These are phyloP conservation scores for Silene conica DNA, from an alignment of 148 eudicot species.

Conservation along the genomic window DNA sequence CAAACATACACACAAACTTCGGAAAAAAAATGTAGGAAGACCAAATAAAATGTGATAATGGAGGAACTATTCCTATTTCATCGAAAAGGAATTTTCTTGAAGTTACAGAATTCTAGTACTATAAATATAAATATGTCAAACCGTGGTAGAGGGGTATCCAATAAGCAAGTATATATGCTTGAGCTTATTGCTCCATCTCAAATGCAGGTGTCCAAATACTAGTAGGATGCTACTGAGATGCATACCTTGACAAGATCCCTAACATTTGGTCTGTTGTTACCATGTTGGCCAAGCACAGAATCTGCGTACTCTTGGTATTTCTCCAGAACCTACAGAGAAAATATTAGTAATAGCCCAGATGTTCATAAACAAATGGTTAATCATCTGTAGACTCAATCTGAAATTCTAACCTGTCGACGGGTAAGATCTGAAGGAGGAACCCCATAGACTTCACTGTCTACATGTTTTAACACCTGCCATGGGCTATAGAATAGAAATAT, in stretches of 20 bases:
- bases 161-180: not conserved
- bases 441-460: conserved; percentile 79
- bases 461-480: conserved; percentile 68
- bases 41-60: too few species aligned
- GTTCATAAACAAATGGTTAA: not conserved
- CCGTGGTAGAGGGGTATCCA: too few species aligned
- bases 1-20: too few species aligned
- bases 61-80: too few species aligned
- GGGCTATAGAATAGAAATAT: conserved; percentile 44
- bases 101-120: too few species aligned
- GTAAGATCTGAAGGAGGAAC: conserved; percentile 61
- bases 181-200: conserved; percentile 6
- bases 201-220: conserved; percentile 1
- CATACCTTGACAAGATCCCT: conserved; percentile 78
- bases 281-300: conserved; percentile 63
- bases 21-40: too few species aligned
- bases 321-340: conserved; percentile 56
- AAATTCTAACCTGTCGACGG: conserved; percentile 65
- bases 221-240: not conserved
- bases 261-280: conserved; percentile 59
- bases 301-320: conserved; percentile 82
- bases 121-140: too few species aligned
- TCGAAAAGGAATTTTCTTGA: too few species aligned
- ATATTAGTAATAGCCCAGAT: conserved; percentile 3
- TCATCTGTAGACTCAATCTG: conserved; percentile 1